Evolutionary conservation across 1,284 basidiomycete genomes (phyloP).

Genomic region (Sparassis latifolia): DNA sequence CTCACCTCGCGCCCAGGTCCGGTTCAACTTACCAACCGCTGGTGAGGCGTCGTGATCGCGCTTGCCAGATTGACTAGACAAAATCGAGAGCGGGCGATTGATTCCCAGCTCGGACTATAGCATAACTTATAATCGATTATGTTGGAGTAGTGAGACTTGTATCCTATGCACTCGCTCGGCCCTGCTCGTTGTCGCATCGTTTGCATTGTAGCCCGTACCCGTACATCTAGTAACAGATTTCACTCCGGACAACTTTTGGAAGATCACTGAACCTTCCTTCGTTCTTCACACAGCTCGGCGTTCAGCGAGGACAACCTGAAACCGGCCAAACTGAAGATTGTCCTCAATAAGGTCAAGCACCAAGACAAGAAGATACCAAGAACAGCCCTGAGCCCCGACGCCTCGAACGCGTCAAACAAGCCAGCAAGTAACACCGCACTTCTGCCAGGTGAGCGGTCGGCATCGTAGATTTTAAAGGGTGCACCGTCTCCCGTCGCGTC

Average conservation of each 20-base stretch:
- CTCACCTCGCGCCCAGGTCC: slow-evolving; percentile 19
- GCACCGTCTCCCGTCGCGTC: not conserved
- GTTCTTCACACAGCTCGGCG: too few relatives aligned
- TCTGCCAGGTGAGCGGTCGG: slow-evolving; percentile 10
- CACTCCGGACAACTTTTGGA: slow-evolving; percentile 3
- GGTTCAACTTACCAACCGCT: slow-evolving; percentile 19
- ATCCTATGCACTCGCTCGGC: not conserved
- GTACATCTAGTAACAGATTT: not conserved
- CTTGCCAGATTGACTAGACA: not conserved
- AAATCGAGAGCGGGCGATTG: not conserved
- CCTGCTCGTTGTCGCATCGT: slow-evolving; percentile 5
- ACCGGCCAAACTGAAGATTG: not conserved
- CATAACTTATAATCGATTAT: too few relatives aligned
- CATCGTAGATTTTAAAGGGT: slow-evolving; percentile 27
- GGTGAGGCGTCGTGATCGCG: not conserved
- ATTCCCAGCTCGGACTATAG: too few relatives aligned
- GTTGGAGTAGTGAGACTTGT: not conserved
- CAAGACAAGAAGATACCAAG: slow-evolving; percentile 10
- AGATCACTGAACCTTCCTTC: not conserved
- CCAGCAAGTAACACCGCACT: slow-evolving; percentile 9
- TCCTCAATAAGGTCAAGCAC: slow-evolving; percentile 2
- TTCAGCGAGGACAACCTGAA: too few relatives aligned
- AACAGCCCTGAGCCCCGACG: slow-evolving; percentile 8
- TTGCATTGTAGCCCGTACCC: slow-evolving; percentile 13
- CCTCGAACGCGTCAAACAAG: slow-evolving; percentile 16